A percentile compares a stretch with the other conserved stretches of the same genome.
Evolutionary conservation across 2,329 filamentous ascomycete genomes (phyloP).

Genomic region (Gliomastix tumulicola): DNA sequence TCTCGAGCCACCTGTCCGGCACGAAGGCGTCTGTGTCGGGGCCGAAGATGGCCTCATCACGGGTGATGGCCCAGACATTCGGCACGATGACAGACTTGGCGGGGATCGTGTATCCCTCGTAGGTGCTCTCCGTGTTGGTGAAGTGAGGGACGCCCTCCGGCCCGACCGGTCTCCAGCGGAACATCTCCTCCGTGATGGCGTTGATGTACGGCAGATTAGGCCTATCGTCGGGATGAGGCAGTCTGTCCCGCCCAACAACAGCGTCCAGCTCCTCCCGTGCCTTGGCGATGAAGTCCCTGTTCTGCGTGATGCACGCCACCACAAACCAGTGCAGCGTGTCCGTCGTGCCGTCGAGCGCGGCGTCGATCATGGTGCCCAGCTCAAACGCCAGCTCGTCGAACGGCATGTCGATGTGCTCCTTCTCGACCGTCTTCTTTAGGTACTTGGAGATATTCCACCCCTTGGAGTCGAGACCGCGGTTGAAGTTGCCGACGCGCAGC

Average conservation of each 20-base stretch:
- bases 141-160: conserved; percentile 29
- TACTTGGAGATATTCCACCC: conserved; percentile 24
- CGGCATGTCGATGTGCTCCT: conserved; percentile 15
- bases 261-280: conserved; percentile 33
- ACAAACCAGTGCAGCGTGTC: conserved; percentile 21
- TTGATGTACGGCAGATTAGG: conserved; percentile 31
- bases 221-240: conserved; percentile 30
- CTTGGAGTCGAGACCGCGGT: conserved; percentile 8
- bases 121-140: conserved; percentile 23
- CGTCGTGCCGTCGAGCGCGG: conserved; percentile 21
- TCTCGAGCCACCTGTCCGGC: conserved; percentile 22
- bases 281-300: conserved; percentile 15
- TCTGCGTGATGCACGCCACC: conserved; percentile 17
- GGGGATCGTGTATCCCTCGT: conserved; percentile 31
- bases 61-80: conserved; percentile 30
- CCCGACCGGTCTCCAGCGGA: conserved; percentile 35
- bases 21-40: conserved; percentile 16
- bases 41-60: conserved; percentile 33
- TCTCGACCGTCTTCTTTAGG: conserved; percentile 11
- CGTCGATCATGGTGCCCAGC: conserved; percentile 19
- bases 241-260: conserved; percentile 27
- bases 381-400: conserved; percentile 21
- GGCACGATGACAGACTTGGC: conserved; percentile 33
- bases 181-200: conserved; percentile 25
- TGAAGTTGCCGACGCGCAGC: conserved; percentile 16